Evolutionary conservation across 177 flowering plant genomes (phyloP).

Genomic region (Vitis hybrid): DNA sequence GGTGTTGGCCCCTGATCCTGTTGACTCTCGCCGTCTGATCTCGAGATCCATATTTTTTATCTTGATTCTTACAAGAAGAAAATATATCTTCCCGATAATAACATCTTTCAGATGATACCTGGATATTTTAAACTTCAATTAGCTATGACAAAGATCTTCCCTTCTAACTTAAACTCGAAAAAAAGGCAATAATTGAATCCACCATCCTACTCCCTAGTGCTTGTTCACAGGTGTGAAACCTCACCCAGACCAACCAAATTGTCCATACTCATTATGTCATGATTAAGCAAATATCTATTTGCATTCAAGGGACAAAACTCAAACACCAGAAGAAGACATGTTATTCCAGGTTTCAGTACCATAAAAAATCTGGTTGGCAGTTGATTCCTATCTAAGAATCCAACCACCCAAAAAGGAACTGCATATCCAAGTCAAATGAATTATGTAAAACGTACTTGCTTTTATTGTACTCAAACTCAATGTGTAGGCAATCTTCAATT

Average conservation of each 20-base stretch:
- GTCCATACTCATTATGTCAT: too few relatives aligned
- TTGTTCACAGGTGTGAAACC: too few relatives aligned
- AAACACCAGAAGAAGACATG: too few relatives aligned
- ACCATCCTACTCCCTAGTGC: too few relatives aligned
- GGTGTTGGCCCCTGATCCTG: conserved; percentile 93
- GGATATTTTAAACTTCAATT: conserved; percentile 17
- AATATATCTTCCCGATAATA: conserved; percentile 89
- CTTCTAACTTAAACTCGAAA: too few relatives aligned
- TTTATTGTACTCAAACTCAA: conserved; percentile 95
- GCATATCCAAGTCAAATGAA: neutral
- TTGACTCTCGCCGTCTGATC: conserved; percentile 94
- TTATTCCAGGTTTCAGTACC: too few relatives aligned
- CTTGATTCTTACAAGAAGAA: conserved; percentile 96
- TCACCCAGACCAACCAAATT: too few relatives aligned
- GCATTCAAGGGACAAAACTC: too few relatives aligned
- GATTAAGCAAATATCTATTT: too few relatives aligned
- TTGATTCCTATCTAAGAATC: neutral
- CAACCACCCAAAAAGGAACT: neutral
- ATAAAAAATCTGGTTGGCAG: neutral
- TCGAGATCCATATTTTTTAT: conserved; percentile 97
- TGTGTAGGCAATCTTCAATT: conserved; percentile 96
- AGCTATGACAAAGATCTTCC: conserved; percentile 1
- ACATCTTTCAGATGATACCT: conserved; percentile 98
- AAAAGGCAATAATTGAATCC: too few relatives aligned
- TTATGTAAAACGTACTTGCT: conserved; percentile 69